Percentiles rank a stretch among this genome's conserved stretches.
Evolutionary conservation across 108 stramenopile species (phyloP).

Genomic region (Skeletonema menzelii): DNA sequence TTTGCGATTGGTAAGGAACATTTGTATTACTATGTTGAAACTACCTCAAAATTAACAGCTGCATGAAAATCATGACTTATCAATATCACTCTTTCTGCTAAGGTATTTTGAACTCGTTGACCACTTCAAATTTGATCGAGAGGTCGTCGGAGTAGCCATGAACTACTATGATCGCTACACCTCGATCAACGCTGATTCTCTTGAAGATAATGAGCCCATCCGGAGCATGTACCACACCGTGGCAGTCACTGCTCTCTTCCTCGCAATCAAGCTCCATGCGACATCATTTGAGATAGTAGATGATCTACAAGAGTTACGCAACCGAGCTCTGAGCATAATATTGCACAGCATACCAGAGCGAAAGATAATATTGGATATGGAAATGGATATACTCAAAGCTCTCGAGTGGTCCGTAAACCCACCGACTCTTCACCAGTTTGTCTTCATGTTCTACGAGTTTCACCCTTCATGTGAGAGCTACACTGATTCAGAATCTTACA

Average conservation of each 20-base stretch:
- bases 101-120: conserved; percentile 25
- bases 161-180: conserved; percentile 60
- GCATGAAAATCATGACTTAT: no score
- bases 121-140: conserved; percentile 61
- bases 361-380: conserved; percentile 34
- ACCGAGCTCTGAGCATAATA: neutral
- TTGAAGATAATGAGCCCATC: neutral
- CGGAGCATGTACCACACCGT: conserved; percentile 51
- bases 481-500: neutral
- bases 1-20: conserved; percentile 58
- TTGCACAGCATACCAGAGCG: neutral
- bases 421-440: conserved; percentile 24
- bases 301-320: neutral
- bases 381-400: neutral
- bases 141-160: conserved; percentile 65
- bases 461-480: neutral
- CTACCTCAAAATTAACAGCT: no score
- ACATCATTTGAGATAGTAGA: neutral
- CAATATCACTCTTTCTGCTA: neutral
- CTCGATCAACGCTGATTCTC: conserved; percentile 10
- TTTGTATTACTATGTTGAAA: neutral
- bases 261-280: conserved; percentile 52
- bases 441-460: neutral
- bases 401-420: conserved; percentile 20
- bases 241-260: conserved; percentile 63